phyloP scores from a whole-genome alignment of 2,329 filamentous ascomycete species.

The Anthostomella pinea region DNA sequence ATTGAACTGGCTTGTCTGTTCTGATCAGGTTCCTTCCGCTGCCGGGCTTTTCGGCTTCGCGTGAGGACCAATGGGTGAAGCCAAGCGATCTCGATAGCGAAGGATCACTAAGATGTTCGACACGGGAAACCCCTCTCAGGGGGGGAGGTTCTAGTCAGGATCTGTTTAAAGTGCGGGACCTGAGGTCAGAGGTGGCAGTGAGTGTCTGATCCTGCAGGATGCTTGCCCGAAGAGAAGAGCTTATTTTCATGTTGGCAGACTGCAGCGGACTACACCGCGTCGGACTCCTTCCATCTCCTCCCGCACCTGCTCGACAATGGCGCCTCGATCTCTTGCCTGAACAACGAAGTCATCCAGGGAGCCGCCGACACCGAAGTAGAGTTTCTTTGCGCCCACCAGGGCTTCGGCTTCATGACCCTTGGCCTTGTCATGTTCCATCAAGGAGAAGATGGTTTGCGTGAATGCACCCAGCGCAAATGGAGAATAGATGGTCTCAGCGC shows the following conservation, averaged over 20 bases:
- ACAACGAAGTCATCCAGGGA: conserved; percentile 73
- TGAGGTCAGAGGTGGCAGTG: no score
- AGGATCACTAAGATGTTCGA: no score
- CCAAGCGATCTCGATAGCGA: no score
- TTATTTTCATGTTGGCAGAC: conserved; percentile 28
- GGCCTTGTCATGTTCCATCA: conserved; percentile 39
- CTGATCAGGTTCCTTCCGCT: no score
- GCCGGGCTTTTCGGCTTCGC: no score
- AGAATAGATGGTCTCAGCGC: conserved; percentile 81
- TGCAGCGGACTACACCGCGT: conserved; percentile 56
- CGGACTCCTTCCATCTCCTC: conserved; percentile 61
- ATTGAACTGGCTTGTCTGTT: no score
- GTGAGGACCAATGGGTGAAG: no score
- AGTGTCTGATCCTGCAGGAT: background rate
- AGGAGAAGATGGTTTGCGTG: conserved; percentile 59
- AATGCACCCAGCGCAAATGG: conserved; percentile 69
- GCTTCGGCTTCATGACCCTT: conserved; percentile 51
- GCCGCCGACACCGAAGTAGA: conserved; percentile 83
- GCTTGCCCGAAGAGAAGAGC: no score
- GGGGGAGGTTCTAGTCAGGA: no score
- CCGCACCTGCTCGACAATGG: conserved; percentile 47
- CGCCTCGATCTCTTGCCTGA: conserved; percentile 48
- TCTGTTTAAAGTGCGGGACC: no score
- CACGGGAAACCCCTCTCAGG: no score
- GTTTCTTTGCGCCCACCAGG: conserved; percentile 70